phyloP scores from a whole-genome alignment of 192 early-diverging fungal species.

The Phlyctochytrium planicorne region DNA sequence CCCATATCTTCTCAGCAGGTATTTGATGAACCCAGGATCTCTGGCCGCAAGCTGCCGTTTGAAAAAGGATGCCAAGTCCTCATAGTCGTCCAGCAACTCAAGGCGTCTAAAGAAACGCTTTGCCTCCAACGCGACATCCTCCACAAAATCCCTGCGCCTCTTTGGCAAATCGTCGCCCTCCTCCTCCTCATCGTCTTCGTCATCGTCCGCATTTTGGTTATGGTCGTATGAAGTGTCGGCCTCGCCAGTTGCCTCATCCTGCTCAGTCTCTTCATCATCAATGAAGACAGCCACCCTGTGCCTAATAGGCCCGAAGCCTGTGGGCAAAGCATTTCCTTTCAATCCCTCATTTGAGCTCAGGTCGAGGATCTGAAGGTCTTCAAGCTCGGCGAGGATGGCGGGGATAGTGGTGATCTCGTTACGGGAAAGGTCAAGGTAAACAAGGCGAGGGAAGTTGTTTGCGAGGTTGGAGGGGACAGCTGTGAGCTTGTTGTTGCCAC shows the following conservation, averaged over 20 bases:
- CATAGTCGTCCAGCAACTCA: slow-evolving; percentile 24
- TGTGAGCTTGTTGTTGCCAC: slow-evolving; percentile 39
- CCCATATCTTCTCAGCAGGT: slow-evolving; percentile 34
- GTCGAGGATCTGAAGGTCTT: slow-evolving; percentile 43
- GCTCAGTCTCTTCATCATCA: slow-evolving; percentile 16
- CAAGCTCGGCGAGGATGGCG: slow-evolving; percentile 26
- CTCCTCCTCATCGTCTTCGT: slow-evolving; percentile 4
- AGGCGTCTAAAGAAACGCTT: slow-evolving; percentile 31
- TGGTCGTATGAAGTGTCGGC: too few relatives aligned
- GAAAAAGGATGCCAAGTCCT: slow-evolving; percentile 22
- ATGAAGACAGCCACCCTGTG: slow-evolving; percentile 28
- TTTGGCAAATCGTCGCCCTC: slow-evolving; percentile 20
- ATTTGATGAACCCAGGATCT: slow-evolving; percentile 37
- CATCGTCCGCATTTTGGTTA: background rate
- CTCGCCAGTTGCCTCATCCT: slow-evolving; percentile 4
- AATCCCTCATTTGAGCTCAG: slow-evolving; percentile 38
- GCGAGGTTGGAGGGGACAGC: slow-evolving; percentile 35
- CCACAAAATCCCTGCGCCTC: slow-evolving; percentile 7
- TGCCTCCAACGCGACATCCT: slow-evolving; percentile 29
- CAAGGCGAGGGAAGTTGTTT: slow-evolving; percentile 33
- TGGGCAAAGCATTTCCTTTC: slow-evolving; percentile 10
- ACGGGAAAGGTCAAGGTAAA: slow-evolving; percentile 40
- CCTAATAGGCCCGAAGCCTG: slow-evolving; percentile 32
- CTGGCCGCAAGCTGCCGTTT: slow-evolving; percentile 18
- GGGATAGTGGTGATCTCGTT: slow-evolving; percentile 39